Conservation (phyloP, 495 filamentous ascomycete genomes). For the Neurospora sp. region DNA sequence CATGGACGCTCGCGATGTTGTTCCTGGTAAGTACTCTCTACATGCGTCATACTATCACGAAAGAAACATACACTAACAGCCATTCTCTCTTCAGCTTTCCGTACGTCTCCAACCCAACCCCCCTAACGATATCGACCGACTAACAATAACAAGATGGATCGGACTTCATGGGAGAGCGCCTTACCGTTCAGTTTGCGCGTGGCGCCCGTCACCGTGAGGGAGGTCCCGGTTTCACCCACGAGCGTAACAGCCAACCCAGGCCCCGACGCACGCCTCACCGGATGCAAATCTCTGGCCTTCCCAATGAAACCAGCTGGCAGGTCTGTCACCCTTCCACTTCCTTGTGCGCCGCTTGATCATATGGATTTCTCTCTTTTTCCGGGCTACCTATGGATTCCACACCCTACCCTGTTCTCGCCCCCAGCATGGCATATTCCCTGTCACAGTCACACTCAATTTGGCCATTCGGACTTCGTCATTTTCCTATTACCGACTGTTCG, state of each 20-base stretch:
- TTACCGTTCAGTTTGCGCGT: conserved; percentile 96
- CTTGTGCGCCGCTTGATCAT: conserved; percentile 34
- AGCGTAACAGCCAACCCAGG: conserved; percentile 74
- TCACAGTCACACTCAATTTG: background rate
- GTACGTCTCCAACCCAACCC: conserved; percentile 35
- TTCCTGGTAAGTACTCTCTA: conserved; percentile 63
- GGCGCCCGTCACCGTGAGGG: conserved; percentile 80
- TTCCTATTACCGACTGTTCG: background rate
- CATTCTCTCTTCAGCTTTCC: conserved; percentile 37
- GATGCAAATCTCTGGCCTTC: conserved; percentile 96
- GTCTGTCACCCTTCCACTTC: conserved; percentile 70
- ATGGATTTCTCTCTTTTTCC: conserved; percentile 19
- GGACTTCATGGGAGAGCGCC: conserved; percentile 92
- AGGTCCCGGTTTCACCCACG: conserved; percentile 45
- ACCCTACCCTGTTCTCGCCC: background rate
- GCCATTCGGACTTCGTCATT: background rate
- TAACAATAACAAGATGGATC: conserved; percentile 69
- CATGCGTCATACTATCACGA: conserved; percentile 1
- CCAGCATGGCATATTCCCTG: background rate
- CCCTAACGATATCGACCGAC: conserved; percentile 20
- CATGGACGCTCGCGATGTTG: conserved; percentile 93
- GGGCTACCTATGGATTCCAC: background rate
- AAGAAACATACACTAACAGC: conserved; percentile 18
- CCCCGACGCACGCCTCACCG: conserved; percentile 89
- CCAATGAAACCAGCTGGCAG: conserved; percentile 99